These are phyloP conservation scores for Ophiosphaerella herpotricha DNA, from an alignment of 2,329 filamentous ascomycete species.

Conservation along the genomic window DNA sequence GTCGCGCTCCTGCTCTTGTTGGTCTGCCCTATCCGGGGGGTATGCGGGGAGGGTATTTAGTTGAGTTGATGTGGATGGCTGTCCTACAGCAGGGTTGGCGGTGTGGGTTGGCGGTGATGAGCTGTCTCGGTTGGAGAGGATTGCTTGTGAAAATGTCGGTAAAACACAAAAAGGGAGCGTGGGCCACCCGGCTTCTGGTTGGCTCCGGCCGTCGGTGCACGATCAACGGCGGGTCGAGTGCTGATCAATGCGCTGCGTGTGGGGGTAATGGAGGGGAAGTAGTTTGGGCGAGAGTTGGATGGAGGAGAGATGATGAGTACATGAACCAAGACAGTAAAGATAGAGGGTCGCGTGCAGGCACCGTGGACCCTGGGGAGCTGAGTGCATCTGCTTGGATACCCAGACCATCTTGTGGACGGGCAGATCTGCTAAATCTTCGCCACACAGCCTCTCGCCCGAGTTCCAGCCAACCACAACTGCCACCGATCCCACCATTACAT, in stretches of 20 bases:
- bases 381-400: background rate
- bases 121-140: conserved; percentile 16
- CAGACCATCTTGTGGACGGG: background rate
- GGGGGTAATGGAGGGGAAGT: background rate
- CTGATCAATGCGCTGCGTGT: conserved; percentile 14
- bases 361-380: conserved; percentile 1
- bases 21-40: background rate
- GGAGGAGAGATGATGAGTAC: background rate
- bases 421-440: conserved; percentile 13
- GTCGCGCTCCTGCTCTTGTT: conserved; percentile 5
- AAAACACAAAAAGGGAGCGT: conserved; percentile 21
- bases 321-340: no score
- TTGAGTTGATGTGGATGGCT: background rate
- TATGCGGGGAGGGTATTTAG: background rate
- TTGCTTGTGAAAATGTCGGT: conserved; percentile 19
- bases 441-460: conserved; percentile 2
- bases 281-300: background rate
- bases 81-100: background rate
- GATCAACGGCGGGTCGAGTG: conserved; percentile 17
- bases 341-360: background rate
- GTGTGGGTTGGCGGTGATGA: conserved; percentile 6
- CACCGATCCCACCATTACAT: conserved; percentile 3
- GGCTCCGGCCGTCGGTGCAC: background rate
- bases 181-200: conserved; percentile 1
- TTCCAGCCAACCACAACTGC: conserved; percentile 13